Base-by-base conservation (phyloP, 306 rosid genomes). In the Glycine tomentella region DNA sequence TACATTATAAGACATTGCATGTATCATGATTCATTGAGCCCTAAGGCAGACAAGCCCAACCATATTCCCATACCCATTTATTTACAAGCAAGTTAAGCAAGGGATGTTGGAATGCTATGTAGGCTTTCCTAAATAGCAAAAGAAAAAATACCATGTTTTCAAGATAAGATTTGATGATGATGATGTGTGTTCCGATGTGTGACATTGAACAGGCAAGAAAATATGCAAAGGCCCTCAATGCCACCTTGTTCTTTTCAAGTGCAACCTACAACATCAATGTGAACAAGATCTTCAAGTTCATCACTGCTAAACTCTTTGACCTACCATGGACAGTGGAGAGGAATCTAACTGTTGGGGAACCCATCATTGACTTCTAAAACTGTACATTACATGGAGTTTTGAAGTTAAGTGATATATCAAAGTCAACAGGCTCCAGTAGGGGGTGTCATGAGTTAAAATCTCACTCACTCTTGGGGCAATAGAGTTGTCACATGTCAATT, bases 221-320 rank as follows among this genome's bases (percentile, higher is more conserved):
- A 78, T 95, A 82, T 72, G 98, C 99, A 12, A 95, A 84, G 90
- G 98, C 94, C 38, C 31, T 93, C 52, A 95, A 91, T 73, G 99
- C 97, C 16, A 89, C 99, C 6, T 75, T 95, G 15, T 95, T 95
- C 89, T 95, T 95, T 80, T 95, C 99, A 0, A 95, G 99, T 82
- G 95, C 98, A 84, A 85, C 93, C 65, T 95, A 93, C 91, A 95
- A 95, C 89, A 93, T 93, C 84, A 93, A 95, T 61, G 99, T 93
- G 76, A 95, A 95, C 84, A 93, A 95, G 89, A 87, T 95, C 88
- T 95, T 95, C 92, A 95, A 95, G 81, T 95, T 95, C 90, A 85
- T 95, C 84, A 95, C 99, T 7, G 99, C 99, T 52, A 95, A 91
- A 86, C 87, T 95, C 72, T 95, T 95, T 6, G 99, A 95, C 81